A percentile compares a stretch with the other conserved stretches of the same genome.
phyloP scores from a whole-genome alignment of 2,329 filamentous ascomycete species.

The Botryosphaeria dothidea region DNA sequence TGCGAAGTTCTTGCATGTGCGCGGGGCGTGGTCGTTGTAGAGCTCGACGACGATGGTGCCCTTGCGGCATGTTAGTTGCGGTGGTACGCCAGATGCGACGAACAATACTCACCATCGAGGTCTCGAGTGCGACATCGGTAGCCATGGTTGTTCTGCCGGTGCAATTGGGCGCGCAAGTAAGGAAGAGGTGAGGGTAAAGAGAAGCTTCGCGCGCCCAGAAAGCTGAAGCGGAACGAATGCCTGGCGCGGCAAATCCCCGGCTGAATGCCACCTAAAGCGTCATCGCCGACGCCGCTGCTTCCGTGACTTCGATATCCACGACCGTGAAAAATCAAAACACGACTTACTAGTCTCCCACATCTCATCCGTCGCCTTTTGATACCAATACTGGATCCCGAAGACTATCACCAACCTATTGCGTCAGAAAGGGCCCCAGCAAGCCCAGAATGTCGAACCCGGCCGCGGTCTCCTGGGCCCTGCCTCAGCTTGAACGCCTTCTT shows the following conservation, averaged over 20 bases:
- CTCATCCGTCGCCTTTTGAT: too few relatives aligned
- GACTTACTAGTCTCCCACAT: background rate
- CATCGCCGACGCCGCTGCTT: background rate
- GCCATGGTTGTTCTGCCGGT: slow-evolving; percentile 56
- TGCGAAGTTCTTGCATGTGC: slow-evolving; percentile 84
- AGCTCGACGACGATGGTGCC: slow-evolving; percentile 85
- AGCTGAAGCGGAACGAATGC: background rate
- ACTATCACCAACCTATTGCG: background rate
- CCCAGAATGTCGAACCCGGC: background rate
- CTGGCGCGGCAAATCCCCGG: background rate
- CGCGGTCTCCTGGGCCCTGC: slow-evolving; percentile 56
- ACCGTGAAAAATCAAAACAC: background rate
- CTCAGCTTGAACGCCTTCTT: slow-evolving; percentile 76
- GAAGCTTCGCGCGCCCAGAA: background rate
- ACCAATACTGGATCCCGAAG: background rate
- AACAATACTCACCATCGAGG: slow-evolving; percentile 67
- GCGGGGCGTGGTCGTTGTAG: slow-evolving; percentile 84
- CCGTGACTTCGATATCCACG: background rate
- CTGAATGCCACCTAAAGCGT: background rate
- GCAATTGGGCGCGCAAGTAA: too few relatives aligned
- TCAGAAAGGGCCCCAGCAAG: background rate
- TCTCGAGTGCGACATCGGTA: slow-evolving; percentile 78
- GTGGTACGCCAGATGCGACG: slow-evolving; percentile 19
- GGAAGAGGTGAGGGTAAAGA: too few relatives aligned
- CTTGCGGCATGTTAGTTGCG: slow-evolving; percentile 46